These are phyloP conservation scores for Naganishia liquefaciens DNA, from an alignment of 1,284 basidiomycete genomes.

Conservation along the genomic window DNA sequence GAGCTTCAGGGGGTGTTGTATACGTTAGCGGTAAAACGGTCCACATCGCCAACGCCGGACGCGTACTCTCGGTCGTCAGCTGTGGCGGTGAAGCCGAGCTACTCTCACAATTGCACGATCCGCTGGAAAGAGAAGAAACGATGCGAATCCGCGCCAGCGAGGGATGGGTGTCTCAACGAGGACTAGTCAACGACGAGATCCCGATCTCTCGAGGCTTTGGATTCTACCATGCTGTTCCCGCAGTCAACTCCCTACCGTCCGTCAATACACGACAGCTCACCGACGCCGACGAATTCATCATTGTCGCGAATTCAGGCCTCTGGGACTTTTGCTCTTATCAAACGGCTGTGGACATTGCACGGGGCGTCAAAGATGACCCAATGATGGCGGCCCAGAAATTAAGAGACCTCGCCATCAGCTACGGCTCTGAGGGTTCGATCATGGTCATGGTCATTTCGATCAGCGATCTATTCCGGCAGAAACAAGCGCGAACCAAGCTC, in stretches of 20 bases:
- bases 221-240: conserved; percentile 85
- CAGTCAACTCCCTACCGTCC: conserved; percentile 86
- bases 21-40: conserved; percentile 81
- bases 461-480: conserved; percentile 71
- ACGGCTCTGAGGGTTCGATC: conserved; percentile 88
- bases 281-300: conserved; percentile 93
- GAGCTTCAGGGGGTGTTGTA: conserved; percentile 82
- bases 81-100: conserved; percentile 72
- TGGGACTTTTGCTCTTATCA: conserved; percentile 96
- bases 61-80: conserved; percentile 86
- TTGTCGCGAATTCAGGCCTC: conserved; percentile 87
- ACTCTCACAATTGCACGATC: conserved; percentile 82
- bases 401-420: conserved; percentile 93
- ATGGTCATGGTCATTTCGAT: conserved; percentile 98
- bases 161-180: conserved; percentile 94
- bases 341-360: conserved; percentile 94
- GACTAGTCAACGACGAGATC: conserved; percentile 87
- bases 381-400: conserved; percentile 98
- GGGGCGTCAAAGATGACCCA: conserved; percentile 78
- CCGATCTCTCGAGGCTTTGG: conserved; percentile 92
- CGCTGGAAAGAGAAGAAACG: conserved; percentile 83
- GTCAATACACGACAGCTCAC: conserved; percentile 70
- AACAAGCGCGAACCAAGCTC: conserved; percentile 30
- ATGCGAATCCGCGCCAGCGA: conserved; percentile 85
- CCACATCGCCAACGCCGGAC: conserved; percentile 88